Evolutionary conservation across 441 rosid genomes (phyloP).

Genomic region (Breynia disticha): DNA sequence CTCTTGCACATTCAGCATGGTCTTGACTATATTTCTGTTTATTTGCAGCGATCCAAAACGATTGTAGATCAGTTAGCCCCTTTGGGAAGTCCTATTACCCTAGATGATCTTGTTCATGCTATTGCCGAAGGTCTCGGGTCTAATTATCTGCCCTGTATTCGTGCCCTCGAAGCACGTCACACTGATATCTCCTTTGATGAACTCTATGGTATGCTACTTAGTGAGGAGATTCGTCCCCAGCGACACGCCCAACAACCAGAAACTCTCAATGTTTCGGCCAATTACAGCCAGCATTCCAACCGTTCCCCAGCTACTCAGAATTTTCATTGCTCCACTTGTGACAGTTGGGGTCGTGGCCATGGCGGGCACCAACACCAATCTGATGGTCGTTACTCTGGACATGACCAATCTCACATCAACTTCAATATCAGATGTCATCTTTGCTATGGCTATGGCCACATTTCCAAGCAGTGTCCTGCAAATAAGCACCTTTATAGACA

Average conservation of each 20-base stretch:
- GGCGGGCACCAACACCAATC: background rate
- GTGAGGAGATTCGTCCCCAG: background rate
- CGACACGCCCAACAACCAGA: background rate
- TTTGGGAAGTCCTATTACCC: background rate
- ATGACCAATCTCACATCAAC: background rate
- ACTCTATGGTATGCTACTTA: background rate
- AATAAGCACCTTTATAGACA: background rate
- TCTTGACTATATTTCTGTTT: background rate
- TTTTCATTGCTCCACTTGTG: too few species aligned
- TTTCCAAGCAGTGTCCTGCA: background rate
- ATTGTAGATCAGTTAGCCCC: background rate
- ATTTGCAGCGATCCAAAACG: background rate
- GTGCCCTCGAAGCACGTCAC: background rate
- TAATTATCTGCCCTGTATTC: background rate
- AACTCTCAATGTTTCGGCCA: background rate
- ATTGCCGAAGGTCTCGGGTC: background rate
- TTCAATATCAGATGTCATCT: background rate
- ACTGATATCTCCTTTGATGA: background rate
- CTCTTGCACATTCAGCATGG: background rate
- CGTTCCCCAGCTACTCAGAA: too few species aligned
- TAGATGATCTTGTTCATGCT: background rate
- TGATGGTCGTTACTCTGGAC: background rate
- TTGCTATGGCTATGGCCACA: background rate
- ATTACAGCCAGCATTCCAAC: too few species aligned
- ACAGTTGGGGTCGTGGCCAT: too few species aligned